Evolutionary conservation across 305 asterid genomes (phyloP).

Genomic region (Fraxinus paxiana): DNA sequence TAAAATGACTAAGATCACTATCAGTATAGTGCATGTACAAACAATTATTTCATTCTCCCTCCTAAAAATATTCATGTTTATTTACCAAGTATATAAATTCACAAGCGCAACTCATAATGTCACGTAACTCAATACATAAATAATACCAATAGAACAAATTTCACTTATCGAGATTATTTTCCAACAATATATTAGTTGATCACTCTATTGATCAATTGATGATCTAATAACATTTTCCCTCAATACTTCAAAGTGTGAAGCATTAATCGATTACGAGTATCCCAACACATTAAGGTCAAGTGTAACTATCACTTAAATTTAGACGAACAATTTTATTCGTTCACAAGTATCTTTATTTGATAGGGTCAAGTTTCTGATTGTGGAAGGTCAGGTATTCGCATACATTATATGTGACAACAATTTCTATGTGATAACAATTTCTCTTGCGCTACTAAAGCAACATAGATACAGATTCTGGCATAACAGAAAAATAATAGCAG

Average conservation of each 20-base stretch:
- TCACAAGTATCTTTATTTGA: not conserved
- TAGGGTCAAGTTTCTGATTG: not conserved
- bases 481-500: not conserved
- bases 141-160: not conserved
- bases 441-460: not conserved
- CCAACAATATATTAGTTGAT: too few relatives aligned
- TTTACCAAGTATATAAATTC: not conserved
- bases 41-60: not conserved
- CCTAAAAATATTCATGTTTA: not conserved
- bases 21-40: too few relatives aligned
- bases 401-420: not conserved
- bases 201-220: not conserved
- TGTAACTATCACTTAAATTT: not conserved
- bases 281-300: not conserved
- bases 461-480: not conserved
- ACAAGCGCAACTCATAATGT: not conserved
- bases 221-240: not conserved
- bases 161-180: not conserved
- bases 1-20: too few relatives aligned
- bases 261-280: not conserved
- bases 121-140: not conserved
- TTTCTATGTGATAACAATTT: not conserved
- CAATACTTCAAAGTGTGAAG: not conserved
- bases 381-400: not conserved
- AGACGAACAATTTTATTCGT: not conserved